Conservation (phyloP, 2,329 filamentous ascomycete genomes). For the Ophiostoma quercus region DNA sequence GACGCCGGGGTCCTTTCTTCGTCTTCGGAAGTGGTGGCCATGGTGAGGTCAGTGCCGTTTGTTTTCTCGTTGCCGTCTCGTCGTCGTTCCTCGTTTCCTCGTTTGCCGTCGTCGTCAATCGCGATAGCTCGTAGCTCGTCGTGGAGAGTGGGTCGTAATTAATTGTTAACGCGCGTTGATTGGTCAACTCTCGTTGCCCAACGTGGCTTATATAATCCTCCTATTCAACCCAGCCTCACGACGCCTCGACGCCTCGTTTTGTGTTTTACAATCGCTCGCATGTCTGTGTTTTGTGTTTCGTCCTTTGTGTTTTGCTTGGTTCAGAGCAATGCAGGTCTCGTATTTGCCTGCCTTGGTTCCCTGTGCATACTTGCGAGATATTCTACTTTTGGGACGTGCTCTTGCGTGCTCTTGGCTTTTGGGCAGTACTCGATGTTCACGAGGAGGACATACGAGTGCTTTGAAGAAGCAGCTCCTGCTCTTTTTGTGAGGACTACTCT, state of each 20-base stretch:
- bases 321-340: neutral
- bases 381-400: neutral
- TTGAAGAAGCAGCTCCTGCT: no score
- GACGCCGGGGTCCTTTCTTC: conserved; percentile 26
- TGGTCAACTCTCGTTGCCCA: neutral
- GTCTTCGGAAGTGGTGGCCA: conserved; percentile 26
- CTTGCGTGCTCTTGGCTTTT: neutral
- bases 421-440: neutral
- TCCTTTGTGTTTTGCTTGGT: neutral
- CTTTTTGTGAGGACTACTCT: no score
- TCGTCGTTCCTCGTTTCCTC: neutral
- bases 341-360: conserved; percentile 1
- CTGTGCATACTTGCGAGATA: neutral
- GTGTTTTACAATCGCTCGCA: neutral
- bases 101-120: neutral
- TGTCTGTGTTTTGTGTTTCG: neutral
- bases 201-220: neutral
- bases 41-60: neutral
- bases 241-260: neutral
- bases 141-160: neutral
- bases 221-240: neutral
- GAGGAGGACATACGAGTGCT: no score
- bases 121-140: neutral
- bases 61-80: neutral
- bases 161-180: neutral